Percentiles rank a stretch among this genome's conserved stretches.
Evolutionary conservation across 2,329 filamentous ascomycete genomes (phyloP).

Genomic region (Teratosphaeria viscida): DNA sequence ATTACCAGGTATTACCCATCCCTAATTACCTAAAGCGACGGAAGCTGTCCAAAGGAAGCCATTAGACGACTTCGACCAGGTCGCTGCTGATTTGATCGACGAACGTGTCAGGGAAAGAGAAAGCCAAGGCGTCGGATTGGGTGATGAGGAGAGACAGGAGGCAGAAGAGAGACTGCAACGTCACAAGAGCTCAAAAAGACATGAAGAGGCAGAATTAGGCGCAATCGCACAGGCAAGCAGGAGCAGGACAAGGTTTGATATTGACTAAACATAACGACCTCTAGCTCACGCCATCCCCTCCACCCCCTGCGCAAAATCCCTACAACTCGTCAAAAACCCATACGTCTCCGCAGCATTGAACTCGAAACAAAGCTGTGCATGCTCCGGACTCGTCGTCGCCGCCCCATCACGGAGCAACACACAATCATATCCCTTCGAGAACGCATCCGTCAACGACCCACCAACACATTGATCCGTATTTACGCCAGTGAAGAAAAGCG

Average conservation of each 20-base stretch:
- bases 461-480: constrained; percentile 49
- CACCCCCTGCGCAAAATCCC: constrained; percentile 20
- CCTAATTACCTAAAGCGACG: not conserved
- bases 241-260: not conserved
- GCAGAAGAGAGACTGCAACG: not conserved
- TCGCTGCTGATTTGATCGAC: not conserved
- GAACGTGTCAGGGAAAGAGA: not conserved
- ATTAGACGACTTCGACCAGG: not conserved
- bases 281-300: not conserved
- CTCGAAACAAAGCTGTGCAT: constrained; percentile 26
- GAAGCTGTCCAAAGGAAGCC: not conserved
- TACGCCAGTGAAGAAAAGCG: constrained; percentile 47
- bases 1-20: not conserved
- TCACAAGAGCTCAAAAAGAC: not conserved
- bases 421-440: constrained; percentile 46
- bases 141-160: not conserved
- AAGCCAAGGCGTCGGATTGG: not conserved
- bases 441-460: constrained; percentile 46
- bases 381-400: constrained; percentile 39
- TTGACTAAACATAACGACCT: not conserved
- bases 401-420: constrained; percentile 46
- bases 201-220: not conserved
- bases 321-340: constrained; percentile 23
- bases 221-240: not conserved
- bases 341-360: constrained; percentile 26